Evolutionary conservation across 2,329 filamentous ascomycete species (phyloP), one percentile per base, ranked within the genome.

Genomic region (Trichoderma sp.): DNA sequence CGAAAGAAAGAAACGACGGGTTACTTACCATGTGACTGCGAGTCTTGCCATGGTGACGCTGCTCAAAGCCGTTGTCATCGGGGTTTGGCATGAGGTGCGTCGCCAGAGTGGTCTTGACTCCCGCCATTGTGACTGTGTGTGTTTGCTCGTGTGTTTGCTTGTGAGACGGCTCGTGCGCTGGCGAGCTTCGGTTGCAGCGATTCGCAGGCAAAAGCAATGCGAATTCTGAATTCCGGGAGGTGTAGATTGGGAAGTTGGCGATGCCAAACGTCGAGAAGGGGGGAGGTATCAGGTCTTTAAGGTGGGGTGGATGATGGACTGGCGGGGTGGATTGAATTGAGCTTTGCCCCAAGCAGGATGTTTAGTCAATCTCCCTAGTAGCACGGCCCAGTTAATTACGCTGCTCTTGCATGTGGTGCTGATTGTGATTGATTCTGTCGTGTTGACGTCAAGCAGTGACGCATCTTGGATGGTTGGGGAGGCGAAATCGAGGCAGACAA

Each of bases 21-120:
- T 17, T 32, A 89, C 91, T 88, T 82, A 91, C 91, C 88, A 94
- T 92, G 81, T 94, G 91, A 70, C 90, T 93, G 80, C 91, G 90
- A 73, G 90, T 91, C 87, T 94, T 94, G 82, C 91, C 91, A 80
- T 94, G 91, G 78, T 92, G 92, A 78, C 89, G 89, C 71, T 85
- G 84, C 74, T 85, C 82, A 72, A 88, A 84, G 71, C 82, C 82
- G 71, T 76, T 76, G 70, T 83, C 82, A 59, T 84, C 82, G 68
- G 77, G 76, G 67, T 81, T 81, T 39, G 89, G 86, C 86, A 93
- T 94, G 76, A 97, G 86, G 85, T 96, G 94, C 52, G 91, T 85
- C 72, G 94, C 93, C 74, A 97, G 84, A 71, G 92, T 91, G 81
- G 87, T 89, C 84, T 88, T 93, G 74, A 84, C 83, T 76, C 87